A percentile compares a stretch with the other conserved stretches of the same genome.
phyloP scores from a whole-genome alignment of 805 yeast species.

The Lipomyces kockii region DNA sequence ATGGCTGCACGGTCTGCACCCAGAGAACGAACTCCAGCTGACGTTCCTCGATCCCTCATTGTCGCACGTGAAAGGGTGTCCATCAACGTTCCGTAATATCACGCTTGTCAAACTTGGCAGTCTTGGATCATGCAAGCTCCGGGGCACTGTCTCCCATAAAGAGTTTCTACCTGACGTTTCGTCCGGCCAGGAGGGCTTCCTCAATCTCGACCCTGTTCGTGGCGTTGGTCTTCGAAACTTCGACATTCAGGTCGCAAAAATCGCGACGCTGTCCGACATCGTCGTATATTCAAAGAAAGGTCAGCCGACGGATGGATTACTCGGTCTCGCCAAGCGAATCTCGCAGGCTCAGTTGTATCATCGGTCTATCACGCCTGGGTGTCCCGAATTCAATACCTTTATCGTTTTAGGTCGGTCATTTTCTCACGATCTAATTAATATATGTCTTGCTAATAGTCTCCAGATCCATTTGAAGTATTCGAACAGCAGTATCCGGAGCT shows the following conservation, averaged over 20 bases:
- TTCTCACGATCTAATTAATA: background rate
- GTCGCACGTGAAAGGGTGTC: conserved; percentile 39
- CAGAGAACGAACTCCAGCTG: conserved; percentile 59
- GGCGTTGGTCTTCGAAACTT: conserved; percentile 84
- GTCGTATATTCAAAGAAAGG: conserved; percentile 62
- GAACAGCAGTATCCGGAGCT: conserved; percentile 29
- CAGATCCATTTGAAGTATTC: conserved; percentile 37
- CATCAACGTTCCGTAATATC: conserved; percentile 34
- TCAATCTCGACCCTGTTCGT: conserved; percentile 65
- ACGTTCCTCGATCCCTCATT: conserved; percentile 49
- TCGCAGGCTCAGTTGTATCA: conserved; percentile 35
- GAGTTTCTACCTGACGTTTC: conserved; percentile 32
- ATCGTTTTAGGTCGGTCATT: conserved; percentile 25
- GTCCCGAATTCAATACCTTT: conserved; percentile 31
- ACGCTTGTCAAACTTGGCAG: conserved; percentile 32
- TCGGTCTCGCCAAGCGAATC: conserved; percentile 29
- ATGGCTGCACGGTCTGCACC: conserved; percentile 83
- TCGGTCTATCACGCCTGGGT: conserved; percentile 20
- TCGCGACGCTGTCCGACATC: conserved; percentile 74
- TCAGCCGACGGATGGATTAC: conserved; percentile 33
- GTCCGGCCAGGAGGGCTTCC: conserved; percentile 45
- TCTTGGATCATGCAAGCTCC: conserved; percentile 17
- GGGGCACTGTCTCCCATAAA: conserved; percentile 36
- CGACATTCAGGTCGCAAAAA: conserved; percentile 81
- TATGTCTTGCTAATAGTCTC: background rate